Base-by-base conservation (phyloP, 108 stramenopile species). In the Nitzschia palea region DNA sequence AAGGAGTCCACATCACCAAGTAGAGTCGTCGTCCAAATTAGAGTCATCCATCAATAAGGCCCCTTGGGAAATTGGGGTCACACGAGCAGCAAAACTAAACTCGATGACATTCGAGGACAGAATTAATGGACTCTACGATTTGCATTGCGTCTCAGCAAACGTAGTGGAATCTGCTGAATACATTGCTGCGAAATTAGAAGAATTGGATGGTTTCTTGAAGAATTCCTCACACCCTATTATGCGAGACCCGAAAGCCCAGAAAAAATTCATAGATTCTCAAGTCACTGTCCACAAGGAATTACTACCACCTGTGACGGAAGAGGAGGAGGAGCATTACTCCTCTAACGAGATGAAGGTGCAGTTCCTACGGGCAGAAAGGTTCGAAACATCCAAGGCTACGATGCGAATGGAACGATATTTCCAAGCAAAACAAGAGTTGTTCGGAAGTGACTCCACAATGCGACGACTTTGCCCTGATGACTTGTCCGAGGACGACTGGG, bases 221-320 rank as follows among this genome's bases (percentile, higher is more conserved):
- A n/a, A n/a, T n/a, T n/a, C n/a, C n/a, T n/a, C n/a, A n/a, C n/a
- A n/a, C n/a, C n/a, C n/a, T n/a, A n/a, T n/a, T n/a, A n/a, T n/a
- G n/a, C n/a, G n/a, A n/a, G n/a, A n/a, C n/a, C n/a, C 9, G 22
- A 48, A 12, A 40, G 12, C 37, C 18, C 8, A 48, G 47, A 20
- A 5, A 48, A 48, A 48, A 12, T 20, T 20, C 37, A 8, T 40
- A 10, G 37, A 8, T 14, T 40, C 8, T 20, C 15, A 48, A 48
- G n/a, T 48, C 47, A 12, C 17, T 48, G 22, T 20, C 18, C 15
- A 4, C 8, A 48, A 48, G 47, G n/a, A n/a, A n/a, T n/a, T n/a
- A n/a, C 83, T 97, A 60, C 69, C 94, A 4, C 92, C 92, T 51
- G 90, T 87, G 8, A 94, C 93, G 4, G 91, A 58, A 28, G 80